Percentiles rank a stretch among this genome's conserved stretches.
These are phyloP conservation scores for Poa pratensis DNA, from an alignment of 176 grass and related monocot species.

Conservation along the genomic window DNA sequence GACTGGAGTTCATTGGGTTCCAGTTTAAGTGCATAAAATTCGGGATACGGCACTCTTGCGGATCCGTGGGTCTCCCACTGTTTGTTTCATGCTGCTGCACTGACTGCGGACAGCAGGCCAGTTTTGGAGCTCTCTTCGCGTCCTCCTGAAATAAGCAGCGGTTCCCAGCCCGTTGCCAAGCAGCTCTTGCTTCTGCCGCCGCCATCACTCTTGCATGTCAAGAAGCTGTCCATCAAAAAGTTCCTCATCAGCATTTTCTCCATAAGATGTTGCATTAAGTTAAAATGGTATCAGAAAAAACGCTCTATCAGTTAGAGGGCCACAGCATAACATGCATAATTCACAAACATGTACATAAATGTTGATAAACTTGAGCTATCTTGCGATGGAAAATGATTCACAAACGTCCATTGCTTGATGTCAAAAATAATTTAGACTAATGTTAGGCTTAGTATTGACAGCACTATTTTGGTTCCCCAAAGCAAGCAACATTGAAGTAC, in stretches of 20 bases:
- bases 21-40: slow-evolving; percentile 77
- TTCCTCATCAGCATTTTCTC: not conserved
- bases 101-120: slow-evolving; percentile 58
- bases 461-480: not conserved
- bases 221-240: slow-evolving; percentile 22
- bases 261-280: not conserved
- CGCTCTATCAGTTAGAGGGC: not conserved
- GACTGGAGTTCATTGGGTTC: slow-evolving; percentile 58
- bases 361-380: not conserved
- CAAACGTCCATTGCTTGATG: not conserved
- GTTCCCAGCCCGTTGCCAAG: slow-evolving; percentile 89
- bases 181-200: slow-evolving; percentile 91
- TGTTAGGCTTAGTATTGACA: not conserved
- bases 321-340: not conserved
- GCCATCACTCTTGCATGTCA: slow-evolving; percentile 69
- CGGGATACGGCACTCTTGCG: slow-evolving; percentile 47
- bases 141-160: slow-evolving; percentile 92
- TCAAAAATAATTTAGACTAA: not conserved
- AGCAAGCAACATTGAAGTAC: slow-evolving; percentile 23
- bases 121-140: slow-evolving; percentile 84
- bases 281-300: not conserved
- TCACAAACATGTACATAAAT: not conserved
- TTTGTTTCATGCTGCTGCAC: slow-evolving; percentile 40
- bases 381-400: not conserved
- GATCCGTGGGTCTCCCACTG: slow-evolving; percentile 26